Percentiles rank a stretch among this genome's conserved stretches.
phyloP scores from a whole-genome alignment of 176 grass and related monocot species.

The Cenchrus purpureus region DNA sequence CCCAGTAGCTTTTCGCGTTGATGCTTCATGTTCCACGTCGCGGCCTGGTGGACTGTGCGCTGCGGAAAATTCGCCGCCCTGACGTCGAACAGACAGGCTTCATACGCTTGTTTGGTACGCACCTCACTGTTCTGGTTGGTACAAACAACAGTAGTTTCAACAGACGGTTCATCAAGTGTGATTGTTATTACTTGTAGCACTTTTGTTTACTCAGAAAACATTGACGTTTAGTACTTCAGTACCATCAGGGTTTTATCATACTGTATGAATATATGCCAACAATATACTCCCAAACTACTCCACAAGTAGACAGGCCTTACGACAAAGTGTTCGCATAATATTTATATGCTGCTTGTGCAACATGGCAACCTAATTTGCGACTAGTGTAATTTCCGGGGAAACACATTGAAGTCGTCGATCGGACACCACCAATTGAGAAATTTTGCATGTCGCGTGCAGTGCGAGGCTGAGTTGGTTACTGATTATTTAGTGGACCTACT shows the following conservation, averaged over 20 bases:
- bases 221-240: too few species aligned
- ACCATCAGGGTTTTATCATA: not conserved
- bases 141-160: not conserved
- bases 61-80: slow-evolving; percentile 5
- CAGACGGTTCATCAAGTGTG: not conserved
- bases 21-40: not conserved
- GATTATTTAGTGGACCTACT: not conserved
- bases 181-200: not conserved
- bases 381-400: not conserved
- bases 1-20: not conserved
- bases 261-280: not conserved
- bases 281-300: not conserved
- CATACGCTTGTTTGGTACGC: slow-evolving; percentile 21
- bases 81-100: not conserved
- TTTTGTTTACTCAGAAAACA: not conserved
- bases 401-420: not conserved
- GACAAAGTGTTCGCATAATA: not conserved
- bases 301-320: not conserved
- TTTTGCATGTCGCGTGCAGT: not conserved
- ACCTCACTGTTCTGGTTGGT: not conserved
- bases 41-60: not conserved
- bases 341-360: not conserved
- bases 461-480: not conserved
- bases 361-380: not conserved
- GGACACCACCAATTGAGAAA: too few species aligned